These are phyloP conservation scores for Pseudoneurospora amorphoporcata DNA, from an alignment of 495 filamentous ascomycete species.

Conservation along the genomic window DNA sequence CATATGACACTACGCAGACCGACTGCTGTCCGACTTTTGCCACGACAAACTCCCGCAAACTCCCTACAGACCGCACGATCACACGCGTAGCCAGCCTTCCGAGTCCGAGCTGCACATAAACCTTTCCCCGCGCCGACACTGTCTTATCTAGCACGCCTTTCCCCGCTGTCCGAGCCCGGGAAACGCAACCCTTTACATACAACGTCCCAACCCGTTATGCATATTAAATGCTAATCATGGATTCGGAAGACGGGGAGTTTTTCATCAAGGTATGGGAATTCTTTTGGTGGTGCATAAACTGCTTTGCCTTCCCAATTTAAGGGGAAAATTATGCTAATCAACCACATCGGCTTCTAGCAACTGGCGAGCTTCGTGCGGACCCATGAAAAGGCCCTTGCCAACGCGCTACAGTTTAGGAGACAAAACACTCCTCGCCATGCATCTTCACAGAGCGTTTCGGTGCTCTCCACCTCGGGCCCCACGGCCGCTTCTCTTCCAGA, in stretches of 20 bases:
- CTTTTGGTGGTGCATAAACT: neutral
- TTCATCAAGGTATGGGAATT: slow-evolving; percentile 63
- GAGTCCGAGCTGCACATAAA: neutral
- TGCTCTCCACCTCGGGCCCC: slow-evolving; percentile 38
- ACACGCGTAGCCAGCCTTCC: neutral
- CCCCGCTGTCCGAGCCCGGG: slow-evolving; percentile 3
- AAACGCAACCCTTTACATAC: slow-evolving; percentile 10
- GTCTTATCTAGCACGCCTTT: neutral
- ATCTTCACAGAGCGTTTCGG: slow-evolving; percentile 42
- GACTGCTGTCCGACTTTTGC: slow-evolving; percentile 17
- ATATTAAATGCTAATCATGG: slow-evolving; percentile 45
- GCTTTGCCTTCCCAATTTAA: neutral
- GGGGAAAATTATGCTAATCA: neutral
- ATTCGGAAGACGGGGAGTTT: slow-evolving; percentile 80
- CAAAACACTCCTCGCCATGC: slow-evolving; percentile 56
- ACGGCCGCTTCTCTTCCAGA: slow-evolving; percentile 39
- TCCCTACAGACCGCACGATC: neutral
- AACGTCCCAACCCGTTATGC: slow-evolving; percentile 25
- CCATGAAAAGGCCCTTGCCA: slow-evolving; percentile 93
- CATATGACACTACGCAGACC: slow-evolving; percentile 19
- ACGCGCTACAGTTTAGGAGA: slow-evolving; percentile 76
- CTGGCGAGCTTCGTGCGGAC: slow-evolving; percentile 91
- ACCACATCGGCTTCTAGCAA: slow-evolving; percentile 44
- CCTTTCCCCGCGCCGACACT: neutral
- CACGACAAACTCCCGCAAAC: slow-evolving; percentile 10